phyloP scores from a whole-genome alignment of 73 alveolate species.

The Paramecium primaurelia region DNA sequence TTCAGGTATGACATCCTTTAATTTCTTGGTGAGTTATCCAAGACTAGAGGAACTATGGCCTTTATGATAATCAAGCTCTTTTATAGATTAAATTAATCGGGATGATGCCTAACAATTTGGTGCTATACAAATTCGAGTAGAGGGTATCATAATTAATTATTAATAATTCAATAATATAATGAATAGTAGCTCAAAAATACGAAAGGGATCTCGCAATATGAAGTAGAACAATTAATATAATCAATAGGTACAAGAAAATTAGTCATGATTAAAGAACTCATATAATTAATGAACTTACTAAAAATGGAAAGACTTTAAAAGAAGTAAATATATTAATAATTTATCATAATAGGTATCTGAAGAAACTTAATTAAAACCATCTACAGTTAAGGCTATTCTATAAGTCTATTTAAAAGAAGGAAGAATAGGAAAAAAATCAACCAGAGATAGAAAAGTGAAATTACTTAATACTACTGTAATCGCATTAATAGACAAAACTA shows the following conservation, averaged over 20 bases:
- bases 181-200: conserved; percentile 24
- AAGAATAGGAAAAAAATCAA: conserved; percentile 55
- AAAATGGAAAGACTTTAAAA: conserved; percentile 48
- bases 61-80: conserved; percentile 19
- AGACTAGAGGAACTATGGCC: conserved; percentile 45
- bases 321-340: neutral
- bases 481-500: conserved; percentile 23
- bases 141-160: neutral
- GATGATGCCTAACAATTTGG: conserved; percentile 28
- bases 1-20: neutral
- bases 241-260: neutral
- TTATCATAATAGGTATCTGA: conserved; percentile 1
- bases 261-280: conserved; percentile 19
- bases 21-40: conserved; percentile 28
- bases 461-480: conserved; percentile 9
- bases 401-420: conserved; percentile 54
- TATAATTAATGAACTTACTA: neutral
- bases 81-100: neutral
- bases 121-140: conserved; percentile 33
- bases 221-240: neutral
- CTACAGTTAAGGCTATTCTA: conserved; percentile 54
- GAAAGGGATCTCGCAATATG: conserved; percentile 46
- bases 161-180: neutral
- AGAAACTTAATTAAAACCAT: conserved; percentile 48
- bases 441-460: conserved; percentile 50